phyloP scores from a whole-genome alignment of 2,329 filamentous ascomycete genomes.

The Claviceps sorghi region DNA sequence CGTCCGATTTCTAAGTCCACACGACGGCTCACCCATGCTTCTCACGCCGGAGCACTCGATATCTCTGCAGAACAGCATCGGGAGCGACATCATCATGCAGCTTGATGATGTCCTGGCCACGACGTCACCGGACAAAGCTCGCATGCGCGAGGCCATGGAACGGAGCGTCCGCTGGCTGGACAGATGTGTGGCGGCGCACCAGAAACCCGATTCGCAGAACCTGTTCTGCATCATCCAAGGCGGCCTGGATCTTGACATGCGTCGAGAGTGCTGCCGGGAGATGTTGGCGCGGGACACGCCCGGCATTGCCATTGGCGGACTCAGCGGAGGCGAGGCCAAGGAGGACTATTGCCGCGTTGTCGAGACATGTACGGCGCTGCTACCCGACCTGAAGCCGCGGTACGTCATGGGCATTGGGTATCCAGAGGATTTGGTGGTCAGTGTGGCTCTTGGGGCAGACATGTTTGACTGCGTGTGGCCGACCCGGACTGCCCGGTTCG shows the following conservation, averaged over 20 bases:
- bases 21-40: conserved; percentile 91
- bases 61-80: conserved; percentile 87
- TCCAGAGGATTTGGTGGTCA: conserved; percentile 88
- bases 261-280: conserved; percentile 64
- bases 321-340: conserved; percentile 92
- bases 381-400: conserved; percentile 85
- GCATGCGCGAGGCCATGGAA: conserved; percentile 91
- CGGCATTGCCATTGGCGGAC: conserved; percentile 87
- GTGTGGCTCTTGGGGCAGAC: conserved; percentile 83
- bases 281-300: conserved; percentile 89
- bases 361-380: conserved; percentile 63
- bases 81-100: conserved; percentile 99
- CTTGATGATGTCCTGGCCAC: conserved; percentile 96
- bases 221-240: conserved; percentile 98
- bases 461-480: conserved; percentile 99
- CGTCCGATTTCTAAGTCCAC: conserved; percentile 87
- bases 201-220: conserved; percentile 70
- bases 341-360: conserved; percentile 85
- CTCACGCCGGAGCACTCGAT: conserved; percentile 97
- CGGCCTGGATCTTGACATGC: conserved; percentile 75
- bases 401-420: conserved; percentile 99
- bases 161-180: conserved; percentile 92
- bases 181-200: conserved; percentile 81
- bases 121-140: conserved; percentile 72
- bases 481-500: conserved; percentile 87